Evolutionary conservation across 2,329 filamentous ascomycete genomes (phyloP).

Genomic region (Ophiosphaerella narmari): DNA sequence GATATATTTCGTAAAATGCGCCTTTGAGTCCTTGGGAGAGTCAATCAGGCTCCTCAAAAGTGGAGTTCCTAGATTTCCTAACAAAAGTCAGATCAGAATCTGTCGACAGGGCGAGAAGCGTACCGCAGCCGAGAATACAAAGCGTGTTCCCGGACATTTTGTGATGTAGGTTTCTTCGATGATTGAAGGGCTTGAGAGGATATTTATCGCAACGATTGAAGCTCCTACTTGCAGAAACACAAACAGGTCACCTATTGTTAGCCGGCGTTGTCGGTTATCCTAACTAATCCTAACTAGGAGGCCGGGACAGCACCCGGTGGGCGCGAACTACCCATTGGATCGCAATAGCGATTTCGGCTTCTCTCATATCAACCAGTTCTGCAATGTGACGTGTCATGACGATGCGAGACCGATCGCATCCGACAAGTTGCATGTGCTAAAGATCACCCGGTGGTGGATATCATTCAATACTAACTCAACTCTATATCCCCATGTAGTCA

Average conservation of each 20-base stretch:
- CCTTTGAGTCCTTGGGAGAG: conserved; percentile 9
- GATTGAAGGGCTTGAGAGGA: too few species aligned
- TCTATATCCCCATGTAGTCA: too few species aligned
- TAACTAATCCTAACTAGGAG: neutral
- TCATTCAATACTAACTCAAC: conserved; percentile 7
- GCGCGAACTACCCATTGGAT: neutral
- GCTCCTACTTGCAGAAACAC: too few species aligned
- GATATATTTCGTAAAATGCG: conserved; percentile 42
- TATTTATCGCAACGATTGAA: too few species aligned
- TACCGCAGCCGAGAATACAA: conserved; percentile 39
- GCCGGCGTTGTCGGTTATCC: too few species aligned
- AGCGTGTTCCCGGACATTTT: conserved; percentile 21
- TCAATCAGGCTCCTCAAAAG: conserved; percentile 44
- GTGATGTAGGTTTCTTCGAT: neutral
- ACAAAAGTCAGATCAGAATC: neutral
- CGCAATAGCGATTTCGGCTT: conserved; percentile 5
- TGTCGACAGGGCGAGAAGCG: neutral
- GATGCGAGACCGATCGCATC: conserved; percentile 7
- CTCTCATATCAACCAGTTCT: neutral
- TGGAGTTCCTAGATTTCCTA: conserved; percentile 48
- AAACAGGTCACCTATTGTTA: neutral
- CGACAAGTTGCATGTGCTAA: neutral
- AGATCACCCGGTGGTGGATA: conserved; percentile 8
- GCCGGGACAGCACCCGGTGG: conserved; percentile 5
- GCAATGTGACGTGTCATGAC: neutral